phyloP scores from a whole-genome alignment of 768 basidiomycete species.

The Candolleomyces efflorescens region DNA sequence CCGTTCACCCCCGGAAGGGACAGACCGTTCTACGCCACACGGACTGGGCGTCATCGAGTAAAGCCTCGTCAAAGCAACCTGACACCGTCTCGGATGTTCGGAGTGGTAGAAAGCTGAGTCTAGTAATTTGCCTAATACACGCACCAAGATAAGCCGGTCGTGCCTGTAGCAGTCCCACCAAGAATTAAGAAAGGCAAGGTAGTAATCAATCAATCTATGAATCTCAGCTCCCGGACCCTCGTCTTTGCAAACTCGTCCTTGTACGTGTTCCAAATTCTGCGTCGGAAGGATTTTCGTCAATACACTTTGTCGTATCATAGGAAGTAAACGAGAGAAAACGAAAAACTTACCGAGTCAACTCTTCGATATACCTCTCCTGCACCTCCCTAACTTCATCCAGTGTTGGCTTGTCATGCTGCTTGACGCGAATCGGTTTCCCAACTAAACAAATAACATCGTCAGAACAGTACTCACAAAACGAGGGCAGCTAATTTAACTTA shows the following conservation, averaged over 20 bases:
- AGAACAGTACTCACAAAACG: background rate
- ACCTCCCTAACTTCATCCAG: slow-evolving; percentile 73
- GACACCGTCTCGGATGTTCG: no score
- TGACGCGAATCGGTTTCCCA: slow-evolving; percentile 82
- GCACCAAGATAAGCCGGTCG: background rate
- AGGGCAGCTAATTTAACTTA: slow-evolving; percentile 42
- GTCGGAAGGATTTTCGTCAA: background rate
- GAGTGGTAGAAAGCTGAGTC: no score
- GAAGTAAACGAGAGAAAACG: background rate
- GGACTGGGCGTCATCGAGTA: no score
- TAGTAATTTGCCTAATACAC: background rate
- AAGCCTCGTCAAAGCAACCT: no score
- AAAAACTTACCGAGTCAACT: slow-evolving; percentile 74
- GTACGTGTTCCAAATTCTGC: slow-evolving; percentile 93
- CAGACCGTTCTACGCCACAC: no score
- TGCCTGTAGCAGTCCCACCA: background rate
- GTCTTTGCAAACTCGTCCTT: slow-evolving; percentile 91
- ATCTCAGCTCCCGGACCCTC: slow-evolving; percentile 64
- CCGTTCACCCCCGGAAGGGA: no score
- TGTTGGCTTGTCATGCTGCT: slow-evolving; percentile 75
- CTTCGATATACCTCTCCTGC: slow-evolving; percentile 87
- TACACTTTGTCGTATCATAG: no score
- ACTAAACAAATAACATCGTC: slow-evolving; percentile 41
- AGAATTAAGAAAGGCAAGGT: background rate
- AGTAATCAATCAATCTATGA: background rate